Evolutionary conservation across 2,329 filamentous ascomycete genomes (phyloP).

Genomic region (Seiridium cupressi): DNA sequence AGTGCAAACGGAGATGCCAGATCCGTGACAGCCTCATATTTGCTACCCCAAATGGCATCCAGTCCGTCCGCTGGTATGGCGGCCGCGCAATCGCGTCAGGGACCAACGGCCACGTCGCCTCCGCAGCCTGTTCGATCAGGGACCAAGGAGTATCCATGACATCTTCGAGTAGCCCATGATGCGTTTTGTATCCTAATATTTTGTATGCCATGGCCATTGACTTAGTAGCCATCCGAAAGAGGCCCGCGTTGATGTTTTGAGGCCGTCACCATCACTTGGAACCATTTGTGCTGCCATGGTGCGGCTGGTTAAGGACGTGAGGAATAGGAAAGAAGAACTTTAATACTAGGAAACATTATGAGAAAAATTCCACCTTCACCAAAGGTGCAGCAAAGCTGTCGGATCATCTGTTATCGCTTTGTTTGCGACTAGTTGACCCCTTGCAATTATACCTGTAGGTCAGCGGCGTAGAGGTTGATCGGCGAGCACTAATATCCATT

Average conservation of each 20-base stretch:
- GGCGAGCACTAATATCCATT: too few relatives aligned
- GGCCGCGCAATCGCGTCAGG: not conserved
- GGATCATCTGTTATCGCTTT: too few relatives aligned
- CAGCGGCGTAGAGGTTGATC: too few relatives aligned
- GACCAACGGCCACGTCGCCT: not conserved
- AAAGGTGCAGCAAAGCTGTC: too few relatives aligned
- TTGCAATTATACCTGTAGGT: too few relatives aligned
- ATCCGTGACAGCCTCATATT: slow-evolving; percentile 19
- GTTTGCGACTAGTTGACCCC: too few relatives aligned
- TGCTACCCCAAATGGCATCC: not conserved
- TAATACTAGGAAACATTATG: too few relatives aligned
- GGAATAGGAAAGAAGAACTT: too few relatives aligned
- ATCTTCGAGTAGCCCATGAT: slow-evolving; percentile 3
- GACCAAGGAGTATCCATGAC: not conserved
- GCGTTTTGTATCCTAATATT: slow-evolving; percentile 9
- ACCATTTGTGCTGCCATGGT: not conserved
- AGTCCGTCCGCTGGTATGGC: not conserved
- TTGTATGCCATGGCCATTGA: slow-evolving; percentile 9
- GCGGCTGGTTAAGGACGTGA: too few relatives aligned
- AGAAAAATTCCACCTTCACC: too few relatives aligned
- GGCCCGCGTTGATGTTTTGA: slow-evolving; percentile 6
- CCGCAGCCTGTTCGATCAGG: not conserved
- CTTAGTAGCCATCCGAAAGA: slow-evolving; percentile 9
- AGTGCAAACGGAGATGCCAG: slow-evolving; percentile 14
- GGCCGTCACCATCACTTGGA: not conserved